A percentile compares a stretch with the other conserved stretches of the same genome.
These are phyloP conservation scores for Tephrocybe rancida DNA, from an alignment of 768 basidiomycete genomes.

Conservation along the genomic window DNA sequence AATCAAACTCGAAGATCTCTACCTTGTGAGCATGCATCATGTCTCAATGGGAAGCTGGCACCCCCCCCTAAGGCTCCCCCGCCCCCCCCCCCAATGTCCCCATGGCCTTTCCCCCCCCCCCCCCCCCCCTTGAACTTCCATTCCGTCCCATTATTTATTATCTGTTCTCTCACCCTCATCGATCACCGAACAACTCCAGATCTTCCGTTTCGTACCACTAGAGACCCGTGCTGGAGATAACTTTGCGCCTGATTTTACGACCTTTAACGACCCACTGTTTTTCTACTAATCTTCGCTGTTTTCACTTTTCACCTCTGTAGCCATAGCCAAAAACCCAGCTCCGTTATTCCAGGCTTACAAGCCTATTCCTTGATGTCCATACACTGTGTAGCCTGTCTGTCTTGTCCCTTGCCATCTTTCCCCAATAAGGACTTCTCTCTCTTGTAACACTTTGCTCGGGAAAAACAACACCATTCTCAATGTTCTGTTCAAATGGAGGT, in stretches of 20 bases:
- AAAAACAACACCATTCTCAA: too few species aligned
- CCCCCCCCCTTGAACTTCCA: not conserved
- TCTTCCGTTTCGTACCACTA: not conserved
- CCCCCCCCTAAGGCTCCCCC: slow-evolving; percentile 66
- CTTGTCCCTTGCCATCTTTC: not conserved
- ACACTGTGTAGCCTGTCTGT: not conserved
- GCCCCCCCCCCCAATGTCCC: slow-evolving; percentile 27
- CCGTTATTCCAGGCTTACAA: not conserved
- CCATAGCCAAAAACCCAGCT: slow-evolving; percentile 8
- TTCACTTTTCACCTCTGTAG: slow-evolving; percentile 10
- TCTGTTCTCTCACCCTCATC: not conserved
- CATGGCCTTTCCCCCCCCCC: not conserved
- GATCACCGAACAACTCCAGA: not conserved
- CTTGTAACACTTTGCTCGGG: not conserved
- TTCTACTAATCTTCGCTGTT: not conserved
- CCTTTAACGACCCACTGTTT: not conserved
- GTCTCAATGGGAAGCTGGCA: slow-evolving; percentile 86
- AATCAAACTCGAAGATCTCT: slow-evolving; percentile 66
- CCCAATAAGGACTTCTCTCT: not conserved
- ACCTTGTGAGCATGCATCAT: slow-evolving; percentile 80
- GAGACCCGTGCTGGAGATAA: not conserved
- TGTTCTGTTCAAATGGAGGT: too few species aligned
- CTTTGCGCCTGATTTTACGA: not conserved
- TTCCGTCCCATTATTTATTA: not conserved
- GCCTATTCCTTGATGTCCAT: not conserved